Base-by-base conservation (phyloP, 2,329 filamentous ascomycete species). In the Ophiognomonia clavigignenti-juglandacearum region DNA sequence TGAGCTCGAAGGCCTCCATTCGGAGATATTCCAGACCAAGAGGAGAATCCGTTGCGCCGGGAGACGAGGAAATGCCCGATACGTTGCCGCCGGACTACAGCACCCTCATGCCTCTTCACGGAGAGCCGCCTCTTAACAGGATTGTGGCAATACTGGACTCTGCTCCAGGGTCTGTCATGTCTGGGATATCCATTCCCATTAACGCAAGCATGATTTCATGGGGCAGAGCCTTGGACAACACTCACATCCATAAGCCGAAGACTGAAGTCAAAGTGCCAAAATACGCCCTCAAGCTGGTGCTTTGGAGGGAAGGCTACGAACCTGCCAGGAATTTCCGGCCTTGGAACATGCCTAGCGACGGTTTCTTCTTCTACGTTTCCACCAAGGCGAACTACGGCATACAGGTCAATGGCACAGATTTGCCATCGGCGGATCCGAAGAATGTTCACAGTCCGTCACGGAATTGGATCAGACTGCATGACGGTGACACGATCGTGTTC, bases 301-400 rank as follows among this genome's bases (percentile, higher is more conserved):
- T 93, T 24, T 89, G 85, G 75, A 82, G 79, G 46, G 76, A 82
- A 1, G 79, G 78, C 10, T 83, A 84, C 48, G 84, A 88, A 48
- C 72, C 77, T 7, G 70, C 70, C 40, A 74, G 72, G 39, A 74
- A 78, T 19, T 59, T 73, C 43, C 70, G 71, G 29, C 76, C 76
- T 43, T 79, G 77, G 59, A 73, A 76, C 68, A 50, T 58, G 22
- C 64, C 73, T 47, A 64, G 74, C 2, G 75, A 79, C 11, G 70
- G 83, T 2, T 83, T 83, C 56, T 75, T 80, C 4, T 85, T 90
- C 52, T 84, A 81, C 60, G 82, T 96, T 42, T 85, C 85, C 1
- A 95, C 89, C 4, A 89, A 90, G 57, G 85, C 88, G 4, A 85
- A 82, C 6, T 72, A 74, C 23, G 88, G 88, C 18, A 88, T 96